A percentile compares a stretch with the other conserved stretches of the same genome.
These are phyloP conservation scores for Capsicum pubescens DNA, from an alignment of 257 asterid species.

Conservation along the genomic window DNA sequence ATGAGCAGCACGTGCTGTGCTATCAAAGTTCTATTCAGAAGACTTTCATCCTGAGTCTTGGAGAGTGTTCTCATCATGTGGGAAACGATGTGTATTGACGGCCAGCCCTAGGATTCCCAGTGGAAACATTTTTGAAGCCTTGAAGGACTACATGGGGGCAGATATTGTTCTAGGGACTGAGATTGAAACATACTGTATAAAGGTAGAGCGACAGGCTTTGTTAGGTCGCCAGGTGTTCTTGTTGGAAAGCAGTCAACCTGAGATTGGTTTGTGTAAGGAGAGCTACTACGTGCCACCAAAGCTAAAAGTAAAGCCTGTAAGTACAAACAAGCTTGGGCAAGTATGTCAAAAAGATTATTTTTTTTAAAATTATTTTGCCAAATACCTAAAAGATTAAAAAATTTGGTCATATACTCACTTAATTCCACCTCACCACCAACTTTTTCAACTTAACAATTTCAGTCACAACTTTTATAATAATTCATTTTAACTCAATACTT, in stretches of 20 bases:
- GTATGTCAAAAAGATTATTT: too few species aligned
- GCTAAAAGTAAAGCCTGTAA: not conserved
- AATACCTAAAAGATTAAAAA: too few species aligned
- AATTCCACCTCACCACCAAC: too few species aligned
- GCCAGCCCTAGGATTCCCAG: slow-evolving; percentile 45
- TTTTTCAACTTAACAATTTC: too few species aligned
- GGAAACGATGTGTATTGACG: slow-evolving; percentile 41
- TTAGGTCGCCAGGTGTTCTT: slow-evolving; percentile 34
- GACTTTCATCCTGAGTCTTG: slow-evolving; percentile 45
- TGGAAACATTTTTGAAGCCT: slow-evolving; percentile 40
- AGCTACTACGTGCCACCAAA: not conserved
- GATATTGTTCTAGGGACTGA: slow-evolving; percentile 45
- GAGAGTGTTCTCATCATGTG: slow-evolving; percentile 40
- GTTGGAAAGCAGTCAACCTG: slow-evolving; percentile 34
- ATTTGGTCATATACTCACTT: too few species aligned
- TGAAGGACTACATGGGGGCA: slow-evolving; percentile 36
- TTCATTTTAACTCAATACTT: too few species aligned
- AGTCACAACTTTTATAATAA: too few species aligned
- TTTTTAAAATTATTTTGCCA: too few species aligned
- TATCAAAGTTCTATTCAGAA: slow-evolving; percentile 40
- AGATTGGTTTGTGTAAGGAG: slow-evolving; percentile 47
- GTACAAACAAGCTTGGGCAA: slow-evolving; percentile 12
- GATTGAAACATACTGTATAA: slow-evolving; percentile 34
- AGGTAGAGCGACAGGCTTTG: slow-evolving; percentile 46
- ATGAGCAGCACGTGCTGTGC: slow-evolving; percentile 38